A percentile compares a stretch with the other conserved stretches of the same genome.
Conservation (phyloP, 1,284 basidiomycete species). For the Malassezia restricta region DNA sequence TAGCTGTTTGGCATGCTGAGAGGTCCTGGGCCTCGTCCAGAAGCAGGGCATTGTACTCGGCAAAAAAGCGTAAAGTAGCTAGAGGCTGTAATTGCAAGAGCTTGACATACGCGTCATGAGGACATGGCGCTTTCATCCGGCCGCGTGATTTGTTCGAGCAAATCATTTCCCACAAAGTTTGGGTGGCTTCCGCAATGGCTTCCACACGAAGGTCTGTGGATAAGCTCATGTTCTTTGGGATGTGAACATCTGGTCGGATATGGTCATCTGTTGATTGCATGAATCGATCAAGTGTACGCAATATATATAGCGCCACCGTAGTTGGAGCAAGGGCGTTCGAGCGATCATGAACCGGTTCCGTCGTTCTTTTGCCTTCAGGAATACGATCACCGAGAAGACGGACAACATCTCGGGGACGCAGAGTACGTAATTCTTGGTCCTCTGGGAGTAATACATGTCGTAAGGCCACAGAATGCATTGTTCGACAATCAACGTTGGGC, state of each 20-base stretch:
- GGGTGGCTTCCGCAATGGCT: conserved; percentile 20
- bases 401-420: conserved; percentile 29
- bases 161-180: conserved; percentile 29
- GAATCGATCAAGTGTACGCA: conserved; percentile 29
- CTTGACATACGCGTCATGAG: conserved; percentile 41
- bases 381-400: conserved; percentile 20
- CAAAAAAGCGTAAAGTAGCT: conserved; percentile 20
- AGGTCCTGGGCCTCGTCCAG: conserved; percentile 40
- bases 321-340: conserved; percentile 22
- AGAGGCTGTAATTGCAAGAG: conserved; percentile 27
- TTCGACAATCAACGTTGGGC: conserved; percentile 31
- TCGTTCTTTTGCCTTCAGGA: conserved; percentile 19
- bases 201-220: conserved; percentile 25
- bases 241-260: conserved; percentile 22
- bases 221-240: conserved; percentile 23
- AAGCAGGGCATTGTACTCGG: conserved; percentile 27
- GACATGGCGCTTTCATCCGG: conserved; percentile 23
- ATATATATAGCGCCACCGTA: conserved; percentile 33
- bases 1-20: conserved; percentile 32
- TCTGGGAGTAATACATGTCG: conserved; percentile 23
- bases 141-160: conserved; percentile 15
- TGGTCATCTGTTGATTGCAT: conserved; percentile 29
- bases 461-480: conserved; percentile 36
- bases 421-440: conserved; percentile 23
- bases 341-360: conserved; percentile 7